Evolutionary conservation across 169 alveolate genomes (phyloP).

Genomic region (Cryptosporidium canis): DNA sequence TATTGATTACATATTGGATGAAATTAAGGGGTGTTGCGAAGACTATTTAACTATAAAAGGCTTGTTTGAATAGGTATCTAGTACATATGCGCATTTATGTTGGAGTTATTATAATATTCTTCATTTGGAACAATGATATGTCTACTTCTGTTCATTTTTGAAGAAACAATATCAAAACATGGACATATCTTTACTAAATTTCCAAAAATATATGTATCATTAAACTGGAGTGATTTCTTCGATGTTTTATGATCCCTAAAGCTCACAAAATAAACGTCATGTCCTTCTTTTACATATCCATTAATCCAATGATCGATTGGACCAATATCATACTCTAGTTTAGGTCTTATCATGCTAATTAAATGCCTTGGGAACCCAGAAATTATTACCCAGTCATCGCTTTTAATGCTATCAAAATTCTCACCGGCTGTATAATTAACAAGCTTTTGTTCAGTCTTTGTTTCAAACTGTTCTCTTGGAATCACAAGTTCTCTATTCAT

Average conservation of each 20-base stretch:
- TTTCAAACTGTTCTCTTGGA: conserved; percentile 35
- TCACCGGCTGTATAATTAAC: not conserved
- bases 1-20: conserved; percentile 6
- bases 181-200: not conserved
- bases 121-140: not conserved
- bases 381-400: conserved; percentile 33
- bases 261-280: conserved; percentile 22
- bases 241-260: conserved; percentile 28
- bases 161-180: not conserved
- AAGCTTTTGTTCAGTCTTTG: not conserved
- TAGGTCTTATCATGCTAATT: conserved; percentile 54
- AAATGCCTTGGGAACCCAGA: conserved; percentile 68
- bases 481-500: conserved; percentile 30
- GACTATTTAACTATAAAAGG: not conserved
- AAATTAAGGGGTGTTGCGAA: not conserved
- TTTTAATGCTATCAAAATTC: conserved; percentile 6
- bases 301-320: conserved; percentile 71
- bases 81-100: not conserved
- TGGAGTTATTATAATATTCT: conserved; percentile 20
- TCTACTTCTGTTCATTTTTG: not conserved
- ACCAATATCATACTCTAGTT: conserved; percentile 45
- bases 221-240: conserved; percentile 34
- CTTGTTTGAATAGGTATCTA: not conserved
- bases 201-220: conserved; percentile 23
- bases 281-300: not conserved